Conservation (phyloP, 2,329 filamentous ascomycete genomes). For the Penicillium vulpinum region DNA sequence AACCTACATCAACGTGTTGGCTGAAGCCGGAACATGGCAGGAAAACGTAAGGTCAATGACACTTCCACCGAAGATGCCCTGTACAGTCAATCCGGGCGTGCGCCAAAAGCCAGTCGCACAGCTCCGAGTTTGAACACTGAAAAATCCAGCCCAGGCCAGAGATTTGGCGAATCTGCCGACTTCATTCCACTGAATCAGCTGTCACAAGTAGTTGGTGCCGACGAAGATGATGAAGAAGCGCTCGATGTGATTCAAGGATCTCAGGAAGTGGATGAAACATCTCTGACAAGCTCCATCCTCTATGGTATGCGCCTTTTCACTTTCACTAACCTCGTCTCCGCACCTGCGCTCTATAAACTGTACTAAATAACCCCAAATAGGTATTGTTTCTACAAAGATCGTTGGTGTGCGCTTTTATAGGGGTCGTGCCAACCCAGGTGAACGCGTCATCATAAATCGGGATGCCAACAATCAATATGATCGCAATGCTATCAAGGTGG, state of each 20-base stretch:
- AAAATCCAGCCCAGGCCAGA: conserved; percentile 23
- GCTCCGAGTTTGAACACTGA: background rate
- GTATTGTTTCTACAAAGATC: conserved; percentile 54
- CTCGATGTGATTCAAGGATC: conserved; percentile 33
- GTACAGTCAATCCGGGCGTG: background rate
- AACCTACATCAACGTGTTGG: background rate
- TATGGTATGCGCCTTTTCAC: conserved; percentile 37
- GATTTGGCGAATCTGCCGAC: conserved; percentile 29
- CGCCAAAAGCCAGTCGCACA: background rate
- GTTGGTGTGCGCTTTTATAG: conserved; percentile 64
- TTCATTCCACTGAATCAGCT: conserved; percentile 36
- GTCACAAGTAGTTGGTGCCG: conserved; percentile 29
- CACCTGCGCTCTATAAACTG: background rate
- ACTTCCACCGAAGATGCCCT: background rate
- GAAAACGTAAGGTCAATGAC: conserved; percentile 1
- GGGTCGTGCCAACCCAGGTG: conserved; percentile 62
- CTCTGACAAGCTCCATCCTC: conserved; percentile 35
- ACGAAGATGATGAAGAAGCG: conserved; percentile 42
- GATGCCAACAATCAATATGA: conserved; percentile 72
- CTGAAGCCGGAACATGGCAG: background rate
- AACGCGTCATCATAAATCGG: conserved; percentile 62
- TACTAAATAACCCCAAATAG: conserved; percentile 21
- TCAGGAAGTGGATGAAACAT: conserved; percentile 39
- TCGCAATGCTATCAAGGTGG: conserved; percentile 72
- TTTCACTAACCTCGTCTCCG: background rate